A percentile compares a stretch with the other conserved stretches of the same genome.
Evolutionary conservation across 306 rosid genomes (phyloP).

Genomic region (Arachis hypogaea): DNA sequence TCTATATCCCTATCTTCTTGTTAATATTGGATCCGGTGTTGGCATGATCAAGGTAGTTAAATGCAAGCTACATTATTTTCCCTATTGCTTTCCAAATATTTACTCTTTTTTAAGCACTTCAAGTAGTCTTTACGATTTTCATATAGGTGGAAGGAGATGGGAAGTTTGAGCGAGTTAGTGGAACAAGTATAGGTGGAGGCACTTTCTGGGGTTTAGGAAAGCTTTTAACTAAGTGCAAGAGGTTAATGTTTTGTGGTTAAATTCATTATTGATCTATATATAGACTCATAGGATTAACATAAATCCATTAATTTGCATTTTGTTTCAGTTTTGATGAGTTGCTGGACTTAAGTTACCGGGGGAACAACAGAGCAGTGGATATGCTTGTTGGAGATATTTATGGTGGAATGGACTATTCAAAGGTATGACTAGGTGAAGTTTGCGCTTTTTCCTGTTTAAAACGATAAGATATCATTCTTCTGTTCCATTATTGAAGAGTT

Average conservation of each 20-base stretch:
- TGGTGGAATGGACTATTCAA: conserved; percentile 86
- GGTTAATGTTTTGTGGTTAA: conserved; percentile 47
- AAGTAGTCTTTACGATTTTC: conserved; percentile 34
- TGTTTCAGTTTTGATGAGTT: conserved; percentile 86
- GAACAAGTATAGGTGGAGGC: conserved; percentile 97
- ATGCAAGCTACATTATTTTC: conserved; percentile 31
- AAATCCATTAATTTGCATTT: conserved; percentile 32
- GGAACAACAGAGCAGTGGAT: conserved; percentile 89
- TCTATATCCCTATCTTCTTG: conserved; percentile 91
- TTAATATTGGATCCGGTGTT: conserved; percentile 96
- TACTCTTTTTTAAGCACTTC: conserved; percentile 11
- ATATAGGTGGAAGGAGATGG: conserved; percentile 90
- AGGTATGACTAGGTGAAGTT: conserved; percentile 56
- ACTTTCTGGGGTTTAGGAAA: conserved; percentile 98
- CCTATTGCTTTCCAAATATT: conserved; percentile 34
- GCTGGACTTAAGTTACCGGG: conserved; percentile 87
- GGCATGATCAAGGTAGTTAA: conserved; percentile 88
- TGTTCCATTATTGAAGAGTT: conserved; percentile 6
- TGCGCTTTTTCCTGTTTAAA: conserved; percentile 30
- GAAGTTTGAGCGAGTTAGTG: conserved; percentile 91
- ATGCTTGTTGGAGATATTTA: conserved; percentile 98
- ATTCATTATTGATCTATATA: conserved; percentile 27
- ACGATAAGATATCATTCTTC: conserved; percentile 8
- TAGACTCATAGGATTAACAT: conserved; percentile 26
- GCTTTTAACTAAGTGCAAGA: conserved; percentile 88